Evolutionary conservation across 805 yeast genomes (phyloP).

Genomic region (Schwanniomyces polymorphus): DNA sequence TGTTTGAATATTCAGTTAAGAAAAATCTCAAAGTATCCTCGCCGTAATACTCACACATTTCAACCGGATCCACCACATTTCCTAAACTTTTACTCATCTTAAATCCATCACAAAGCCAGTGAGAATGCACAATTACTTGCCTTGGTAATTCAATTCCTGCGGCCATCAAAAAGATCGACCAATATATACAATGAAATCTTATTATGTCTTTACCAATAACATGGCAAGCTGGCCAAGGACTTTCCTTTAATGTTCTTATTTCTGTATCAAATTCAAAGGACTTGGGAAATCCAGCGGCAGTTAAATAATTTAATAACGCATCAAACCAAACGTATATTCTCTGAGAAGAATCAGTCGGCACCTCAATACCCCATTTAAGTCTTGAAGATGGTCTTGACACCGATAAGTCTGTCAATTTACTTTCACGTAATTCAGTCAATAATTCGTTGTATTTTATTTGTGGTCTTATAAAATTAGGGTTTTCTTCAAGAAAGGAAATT

Average conservation of each 20-base stretch:
- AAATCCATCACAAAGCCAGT: slow-evolving; percentile 86
- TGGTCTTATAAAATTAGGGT: slow-evolving; percentile 71
- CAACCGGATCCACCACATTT: slow-evolving; percentile 89
- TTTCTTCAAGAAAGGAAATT: slow-evolving; percentile 45
- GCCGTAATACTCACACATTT: slow-evolving; percentile 62
- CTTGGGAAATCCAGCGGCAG: slow-evolving; percentile 59
- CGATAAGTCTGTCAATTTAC: slow-evolving; percentile 66
- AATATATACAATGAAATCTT: slow-evolving; percentile 85
- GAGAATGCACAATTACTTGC: slow-evolving; percentile 85
- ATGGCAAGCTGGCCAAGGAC: slow-evolving; percentile 72
- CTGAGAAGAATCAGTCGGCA: slow-evolving; percentile 77
- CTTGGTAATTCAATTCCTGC: slow-evolving; percentile 71
- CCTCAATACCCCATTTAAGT: slow-evolving; percentile 85
- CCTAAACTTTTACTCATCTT: slow-evolving; percentile 95
- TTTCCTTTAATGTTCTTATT: slow-evolving; percentile 9
- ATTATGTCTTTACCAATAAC: slow-evolving; percentile 90
- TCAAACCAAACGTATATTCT: slow-evolving; percentile 96
- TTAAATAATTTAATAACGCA: slow-evolving; percentile 82
- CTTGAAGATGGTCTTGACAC: slow-evolving; percentile 81
- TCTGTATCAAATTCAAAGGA: slow-evolving; percentile 7
- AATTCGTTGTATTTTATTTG: slow-evolving; percentile 52
- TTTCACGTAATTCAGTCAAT: slow-evolving; percentile 53
- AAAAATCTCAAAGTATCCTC: slow-evolving; percentile 74
- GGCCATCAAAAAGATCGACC: slow-evolving; percentile 92
- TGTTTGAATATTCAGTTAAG: slow-evolving; percentile 69